Evolutionary conservation across 768 basidiomycete genomes (phyloP).

Genomic region (Kwoniella dendrophila): DNA sequence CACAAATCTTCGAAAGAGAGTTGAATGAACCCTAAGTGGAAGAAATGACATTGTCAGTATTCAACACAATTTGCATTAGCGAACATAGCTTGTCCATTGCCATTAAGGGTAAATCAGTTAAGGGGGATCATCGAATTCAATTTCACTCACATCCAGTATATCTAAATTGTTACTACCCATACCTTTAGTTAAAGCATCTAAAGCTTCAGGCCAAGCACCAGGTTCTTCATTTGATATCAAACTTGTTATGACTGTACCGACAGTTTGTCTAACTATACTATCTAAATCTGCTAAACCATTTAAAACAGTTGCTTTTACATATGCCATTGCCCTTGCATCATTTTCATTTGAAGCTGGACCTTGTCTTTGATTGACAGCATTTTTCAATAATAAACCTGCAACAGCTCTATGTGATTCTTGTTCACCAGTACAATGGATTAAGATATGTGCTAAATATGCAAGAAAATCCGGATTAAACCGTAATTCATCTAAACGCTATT

Average conservation of each 20-base stretch:
- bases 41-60: too few species aligned
- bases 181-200: constrained; percentile 77
- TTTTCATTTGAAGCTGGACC: constrained; percentile 66
- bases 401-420: constrained; percentile 92
- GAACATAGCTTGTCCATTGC: background rate
- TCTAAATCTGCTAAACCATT: constrained; percentile 67
- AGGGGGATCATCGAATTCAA: background rate
- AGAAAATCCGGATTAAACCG: constrained; percentile 90
- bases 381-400: constrained; percentile 96
- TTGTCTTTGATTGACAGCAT: constrained; percentile 73
- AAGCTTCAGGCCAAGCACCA: constrained; percentile 91
- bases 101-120: background rate
- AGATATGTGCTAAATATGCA: constrained; percentile 92
- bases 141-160: constrained; percentile 75
- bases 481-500: constrained; percentile 57
- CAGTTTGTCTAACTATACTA: constrained; percentile 88
- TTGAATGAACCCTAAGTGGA: constrained; percentile 88
- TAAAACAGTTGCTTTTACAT: constrained; percentile 55
- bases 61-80: too few species aligned
- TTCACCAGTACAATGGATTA: constrained; percentile 75
- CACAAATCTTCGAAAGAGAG: constrained; percentile 90
- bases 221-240: constrained; percentile 86
- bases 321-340: constrained; percentile 63
- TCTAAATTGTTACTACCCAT: constrained; percentile 74
- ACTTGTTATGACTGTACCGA: constrained; percentile 87